Evolutionary conservation across 2,329 filamentous ascomycete genomes (phyloP).

Genomic region (Fusarium oxysporum): DNA sequence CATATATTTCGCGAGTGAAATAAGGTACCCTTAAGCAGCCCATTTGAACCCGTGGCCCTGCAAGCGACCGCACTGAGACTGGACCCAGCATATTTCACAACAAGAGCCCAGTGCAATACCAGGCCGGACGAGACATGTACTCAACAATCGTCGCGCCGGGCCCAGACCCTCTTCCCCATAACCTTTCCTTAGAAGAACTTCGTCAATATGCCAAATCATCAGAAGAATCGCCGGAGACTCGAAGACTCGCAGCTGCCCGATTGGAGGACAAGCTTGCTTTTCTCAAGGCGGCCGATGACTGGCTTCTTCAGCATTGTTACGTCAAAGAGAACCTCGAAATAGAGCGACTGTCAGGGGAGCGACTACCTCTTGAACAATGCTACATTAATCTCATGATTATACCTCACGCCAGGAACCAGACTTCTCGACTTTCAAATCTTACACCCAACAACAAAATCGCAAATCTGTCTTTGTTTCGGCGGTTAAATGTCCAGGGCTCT

Average conservation of each 20-base stretch:
- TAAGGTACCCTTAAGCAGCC: accelerated
- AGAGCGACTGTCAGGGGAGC: background rate
- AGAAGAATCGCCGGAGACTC: background rate
- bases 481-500: background rate
- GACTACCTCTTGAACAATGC: background rate
- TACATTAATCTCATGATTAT: background rate
- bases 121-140: background rate
- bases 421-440: background rate
- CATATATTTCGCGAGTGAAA: background rate
- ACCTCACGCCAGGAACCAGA: background rate
- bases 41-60: accelerated
- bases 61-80: too few relatives aligned
- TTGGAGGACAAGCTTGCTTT: background rate
- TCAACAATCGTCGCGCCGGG: background rate
- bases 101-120: background rate
- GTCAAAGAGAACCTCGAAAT: background rate
- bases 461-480: background rate
- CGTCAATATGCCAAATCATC: background rate
- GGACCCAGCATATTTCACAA: background rate
- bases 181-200: background rate
- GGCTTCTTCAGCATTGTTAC: background rate
- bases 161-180: background rate
- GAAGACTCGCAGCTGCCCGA: background rate
- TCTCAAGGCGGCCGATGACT: background rate
- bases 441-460: background rate